Evolutionary conservation across 768 basidiomycete species (phyloP).

Genomic region (Cubamyces sp.): DNA sequence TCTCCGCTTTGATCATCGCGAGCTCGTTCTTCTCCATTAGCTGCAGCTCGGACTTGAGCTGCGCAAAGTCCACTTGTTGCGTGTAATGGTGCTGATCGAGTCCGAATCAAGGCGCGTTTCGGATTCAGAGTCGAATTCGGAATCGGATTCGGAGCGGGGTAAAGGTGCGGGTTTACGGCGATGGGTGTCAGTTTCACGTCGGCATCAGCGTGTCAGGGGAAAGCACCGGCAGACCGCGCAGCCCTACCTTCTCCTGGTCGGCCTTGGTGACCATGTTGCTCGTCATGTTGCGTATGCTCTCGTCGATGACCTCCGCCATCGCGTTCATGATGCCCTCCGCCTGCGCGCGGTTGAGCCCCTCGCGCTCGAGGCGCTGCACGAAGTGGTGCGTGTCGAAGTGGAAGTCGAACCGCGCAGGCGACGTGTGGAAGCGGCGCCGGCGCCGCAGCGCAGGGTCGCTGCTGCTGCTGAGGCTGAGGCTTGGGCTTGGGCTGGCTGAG

Average conservation of each 20-base stretch:
- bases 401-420: conserved; percentile 48
- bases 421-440: conserved; percentile 37
- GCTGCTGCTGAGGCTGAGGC: too few relatives aligned
- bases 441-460: not conserved
- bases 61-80: conserved; percentile 96
- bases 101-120: too few relatives aligned
- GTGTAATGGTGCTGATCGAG: conserved; percentile 79
- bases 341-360: conserved; percentile 88
- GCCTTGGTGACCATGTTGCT: conserved; percentile 95
- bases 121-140: not conserved
- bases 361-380: conserved; percentile 85
- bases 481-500: not conserved
- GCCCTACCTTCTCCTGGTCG: conserved; percentile 90
- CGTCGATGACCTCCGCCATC: conserved; percentile 96
- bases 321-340: conserved; percentile 98
- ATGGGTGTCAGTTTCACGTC: conserved; percentile 23
- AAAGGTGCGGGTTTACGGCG: not conserved
- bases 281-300: conserved; percentile 95
- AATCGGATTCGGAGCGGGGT: not conserved
- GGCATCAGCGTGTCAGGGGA: not conserved
- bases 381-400: conserved; percentile 98
- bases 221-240: too few relatives aligned
- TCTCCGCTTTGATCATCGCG: conserved; percentile 94
- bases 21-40: conserved; percentile 97
- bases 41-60: conserved; percentile 94